These are phyloP conservation scores for Stenocarpella maydis DNA, from an alignment of 2,329 filamentous ascomycete genomes.

Conservation along the genomic window DNA sequence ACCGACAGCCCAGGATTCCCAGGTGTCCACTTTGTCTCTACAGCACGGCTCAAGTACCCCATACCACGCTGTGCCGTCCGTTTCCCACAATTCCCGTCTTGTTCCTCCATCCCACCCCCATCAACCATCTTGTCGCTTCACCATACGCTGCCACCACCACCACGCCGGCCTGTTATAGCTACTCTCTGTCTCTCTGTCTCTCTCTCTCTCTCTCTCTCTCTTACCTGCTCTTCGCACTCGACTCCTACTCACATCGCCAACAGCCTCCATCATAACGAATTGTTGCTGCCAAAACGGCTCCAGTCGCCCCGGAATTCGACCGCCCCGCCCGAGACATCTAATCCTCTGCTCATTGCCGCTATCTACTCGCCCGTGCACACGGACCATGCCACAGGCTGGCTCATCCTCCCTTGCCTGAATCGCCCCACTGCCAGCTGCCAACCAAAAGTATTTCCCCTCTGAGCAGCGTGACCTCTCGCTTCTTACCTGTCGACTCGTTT, in stretches of 20 bases:
- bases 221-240: slow-evolving; percentile 14
- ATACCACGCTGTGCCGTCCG: slow-evolving; percentile 33
- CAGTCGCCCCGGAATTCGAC: slow-evolving; percentile 24
- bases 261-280: background rate
- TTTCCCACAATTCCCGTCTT: slow-evolving; percentile 24
- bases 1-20: slow-evolving; percentile 20
- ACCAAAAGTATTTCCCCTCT: slow-evolving; percentile 34
- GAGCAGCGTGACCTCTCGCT: slow-evolving; percentile 27
- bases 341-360: slow-evolving; percentile 31
- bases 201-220: slow-evolving; percentile 23
- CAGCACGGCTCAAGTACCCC: slow-evolving; percentile 32
- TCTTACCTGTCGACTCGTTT: slow-evolving; percentile 28
- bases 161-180: slow-evolving; percentile 32
- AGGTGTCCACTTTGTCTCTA: slow-evolving; percentile 30
- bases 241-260: background rate
- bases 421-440: slow-evolving; percentile 32
- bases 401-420: slow-evolving; percentile 34
- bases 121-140: slow-evolving; percentile 17
- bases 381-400: slow-evolving; percentile 33
- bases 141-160: slow-evolving; percentile 25
- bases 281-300: background rate
- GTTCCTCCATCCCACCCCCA: slow-evolving; percentile 24
- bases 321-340: slow-evolving; percentile 34
- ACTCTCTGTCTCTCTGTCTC: slow-evolving; percentile 35
- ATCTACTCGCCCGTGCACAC: slow-evolving; percentile 7